phyloP scores from a whole-genome alignment of 2,329 filamentous ascomycete species.

The Proliferodiscus dingleyae region DNA sequence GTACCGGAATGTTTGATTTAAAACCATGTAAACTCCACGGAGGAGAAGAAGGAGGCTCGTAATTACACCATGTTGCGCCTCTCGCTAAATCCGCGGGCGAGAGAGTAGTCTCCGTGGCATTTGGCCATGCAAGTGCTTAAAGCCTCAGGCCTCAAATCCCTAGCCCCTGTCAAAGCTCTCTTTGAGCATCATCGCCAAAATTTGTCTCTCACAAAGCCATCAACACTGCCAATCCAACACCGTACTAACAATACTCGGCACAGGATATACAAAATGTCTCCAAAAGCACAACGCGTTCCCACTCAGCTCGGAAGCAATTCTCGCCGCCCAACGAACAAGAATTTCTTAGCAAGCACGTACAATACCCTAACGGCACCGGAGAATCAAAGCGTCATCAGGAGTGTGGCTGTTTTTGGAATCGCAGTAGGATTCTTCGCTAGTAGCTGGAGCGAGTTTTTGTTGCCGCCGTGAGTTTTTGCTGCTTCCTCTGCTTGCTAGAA shows the following conservation, averaged over 20 bases:
- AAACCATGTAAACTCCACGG: no score
- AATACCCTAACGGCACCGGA: constrained; percentile 60
- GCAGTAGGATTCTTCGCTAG: constrained; percentile 64
- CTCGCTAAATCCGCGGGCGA: no score
- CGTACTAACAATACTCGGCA: not conserved
- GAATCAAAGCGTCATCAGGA: constrained; percentile 64
- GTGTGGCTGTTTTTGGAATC: constrained; percentile 60
- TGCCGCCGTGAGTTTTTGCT: constrained; percentile 50
- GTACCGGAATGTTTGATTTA: no score
- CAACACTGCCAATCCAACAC: no score
- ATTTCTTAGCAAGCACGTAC: constrained; percentile 55
- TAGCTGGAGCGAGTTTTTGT: constrained; percentile 61
- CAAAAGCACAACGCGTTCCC: constrained; percentile 53
- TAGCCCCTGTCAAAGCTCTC: no score
- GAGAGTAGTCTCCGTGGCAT: no score
- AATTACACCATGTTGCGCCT: no score
- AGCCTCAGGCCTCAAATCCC: no score
- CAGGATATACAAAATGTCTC: constrained; percentile 51
- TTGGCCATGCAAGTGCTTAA: no score
- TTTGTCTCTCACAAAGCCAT: no score
- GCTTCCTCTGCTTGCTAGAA: not conserved
- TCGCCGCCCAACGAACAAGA: constrained; percentile 39
- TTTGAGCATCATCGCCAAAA: no score
- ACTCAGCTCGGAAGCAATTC: constrained; percentile 41
- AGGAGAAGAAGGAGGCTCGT: no score